phyloP scores from a whole-genome alignment of 768 basidiomycete genomes.

The Porpolomopsis calyptriformis region DNA sequence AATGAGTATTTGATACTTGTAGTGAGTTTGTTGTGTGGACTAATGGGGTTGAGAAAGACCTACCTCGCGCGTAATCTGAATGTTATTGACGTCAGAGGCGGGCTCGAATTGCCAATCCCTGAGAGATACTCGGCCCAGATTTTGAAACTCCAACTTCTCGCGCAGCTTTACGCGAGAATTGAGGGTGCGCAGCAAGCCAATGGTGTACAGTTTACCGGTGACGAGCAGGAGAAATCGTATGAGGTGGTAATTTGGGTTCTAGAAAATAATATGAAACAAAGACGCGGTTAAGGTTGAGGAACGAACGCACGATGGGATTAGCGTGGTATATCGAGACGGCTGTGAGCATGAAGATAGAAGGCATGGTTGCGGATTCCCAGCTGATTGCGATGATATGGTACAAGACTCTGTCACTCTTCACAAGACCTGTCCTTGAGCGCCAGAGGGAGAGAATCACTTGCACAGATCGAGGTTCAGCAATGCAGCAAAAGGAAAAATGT shows the following conservation, averaged over 20 bases:
- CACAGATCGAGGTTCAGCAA: background rate
- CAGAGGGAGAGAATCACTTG: conserved; percentile 22
- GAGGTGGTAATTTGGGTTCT: conserved; percentile 28
- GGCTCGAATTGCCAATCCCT: conserved; percentile 26
- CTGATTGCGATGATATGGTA: conserved; percentile 30
- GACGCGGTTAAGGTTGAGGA: background rate
- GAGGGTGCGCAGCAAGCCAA: conserved; percentile 31
- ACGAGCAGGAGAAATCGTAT: conserved; percentile 39
- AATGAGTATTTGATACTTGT: no score
- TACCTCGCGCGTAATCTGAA: no score
- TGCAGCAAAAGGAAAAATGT: background rate
- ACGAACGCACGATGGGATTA: conserved; percentile 19
- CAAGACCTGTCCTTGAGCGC: conserved; percentile 25
- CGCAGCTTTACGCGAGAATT: conserved; percentile 28
- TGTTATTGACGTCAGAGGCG: no score
- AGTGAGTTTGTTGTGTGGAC: no score
- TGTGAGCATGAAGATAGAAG: conserved; percentile 26
- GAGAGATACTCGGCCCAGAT: conserved; percentile 33
- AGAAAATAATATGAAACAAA: background rate
- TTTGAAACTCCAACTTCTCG: conserved; percentile 27
- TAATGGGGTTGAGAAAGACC: no score
- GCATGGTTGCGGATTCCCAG: conserved; percentile 26
- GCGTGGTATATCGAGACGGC: conserved; percentile 27
- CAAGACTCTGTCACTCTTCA: conserved; percentile 30
- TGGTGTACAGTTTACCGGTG: conserved; percentile 39